phyloP scores from a whole-genome alignment of 176 grass and related monocot genomes.

The Hsuehochloa calcarea region DNA sequence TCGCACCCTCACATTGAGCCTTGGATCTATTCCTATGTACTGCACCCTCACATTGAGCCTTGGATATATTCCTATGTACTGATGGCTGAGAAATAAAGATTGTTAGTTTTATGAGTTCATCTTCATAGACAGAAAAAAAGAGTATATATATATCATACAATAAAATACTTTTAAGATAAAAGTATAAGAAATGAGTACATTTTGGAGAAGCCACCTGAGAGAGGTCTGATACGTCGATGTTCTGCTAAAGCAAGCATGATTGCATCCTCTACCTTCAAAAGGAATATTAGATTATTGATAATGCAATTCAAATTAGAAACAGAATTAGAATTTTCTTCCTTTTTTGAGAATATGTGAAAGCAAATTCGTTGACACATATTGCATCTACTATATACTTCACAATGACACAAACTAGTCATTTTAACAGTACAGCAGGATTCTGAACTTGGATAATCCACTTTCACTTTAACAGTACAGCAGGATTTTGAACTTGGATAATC shows the following conservation, averaged over 20 bases:
- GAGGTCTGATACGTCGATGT: constrained; percentile 69
- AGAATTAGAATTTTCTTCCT: neutral
- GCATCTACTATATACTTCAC: constrained; percentile 24
- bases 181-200: constrained; percentile 69
- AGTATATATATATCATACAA: constrained; percentile 1
- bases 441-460: neutral
- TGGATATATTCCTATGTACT: neutral
- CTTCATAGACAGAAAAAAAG: neutral
- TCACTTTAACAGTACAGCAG: neutral
- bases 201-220: constrained; percentile 64
- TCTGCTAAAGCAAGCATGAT: constrained; percentile 79
- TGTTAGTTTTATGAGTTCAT: neutral
- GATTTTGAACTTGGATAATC: neutral
- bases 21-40: neutral
- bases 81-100: neutral
- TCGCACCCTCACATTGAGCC: neutral
- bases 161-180: constrained; percentile 42
- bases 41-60: neutral
- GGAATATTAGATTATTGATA: constrained; percentile 22
- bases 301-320: constrained; percentile 11
- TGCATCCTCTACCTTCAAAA: constrained; percentile 93
- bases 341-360: constrained; percentile 28
- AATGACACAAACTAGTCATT: constrained; percentile 13
- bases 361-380: constrained; percentile 9
- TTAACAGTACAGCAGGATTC: neutral